Base-by-base conservation (phyloP, 495 filamentous ascomycete genomes). In the Tetracladium marchalianum region DNA sequence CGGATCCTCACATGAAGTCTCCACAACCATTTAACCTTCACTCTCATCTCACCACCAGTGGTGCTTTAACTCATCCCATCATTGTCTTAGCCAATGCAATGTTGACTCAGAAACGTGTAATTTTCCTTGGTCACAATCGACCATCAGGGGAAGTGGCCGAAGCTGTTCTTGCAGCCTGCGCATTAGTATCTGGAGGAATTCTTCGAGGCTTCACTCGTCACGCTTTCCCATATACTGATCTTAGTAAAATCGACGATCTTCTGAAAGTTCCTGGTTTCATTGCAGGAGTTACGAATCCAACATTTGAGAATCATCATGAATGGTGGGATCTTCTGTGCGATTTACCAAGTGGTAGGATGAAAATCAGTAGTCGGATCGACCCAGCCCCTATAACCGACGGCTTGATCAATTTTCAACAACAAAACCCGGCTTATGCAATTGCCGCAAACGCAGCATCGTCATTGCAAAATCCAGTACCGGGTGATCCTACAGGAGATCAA, bases 251-350 rank as follows among this genome's bases (percentile, higher is more conserved):
- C 40, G 92, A 99, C 54, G 92, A 97, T 60, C 76, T 99, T 5
- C 72, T 97, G 27, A 85, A 87, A 50, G 93, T 99, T 1, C 90
- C 93, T 15, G 92, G 92, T 7, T 99, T 99, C 61, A 93, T 99
- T 57, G 92, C 92, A 15, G 92, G 92, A 47, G 92, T 99, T 13
- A 99, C 92, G 2, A 99, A 99, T 63, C 92, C 90, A 8, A 87
- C 85, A 0, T 97, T 99, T 62, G 87, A 89, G 49, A 79, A 90
- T 54, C 90, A 96, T 55, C 84, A 84, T 0, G 89, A 95, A 56
- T 99, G 92, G 92, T 99, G 92, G 92, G 92, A 99, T 64, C 62
- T 99, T 7, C 73, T 99, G 12, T 99, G 92, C 61, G 92, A 99
- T 60, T 70, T 99, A 24, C 83, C 87, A 3, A 89, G 81, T 1